Percentiles rank a stretch among this genome's conserved stretches.
phyloP scores from a whole-genome alignment of 768 basidiomycete species.

The Naganishia antarctica region DNA sequence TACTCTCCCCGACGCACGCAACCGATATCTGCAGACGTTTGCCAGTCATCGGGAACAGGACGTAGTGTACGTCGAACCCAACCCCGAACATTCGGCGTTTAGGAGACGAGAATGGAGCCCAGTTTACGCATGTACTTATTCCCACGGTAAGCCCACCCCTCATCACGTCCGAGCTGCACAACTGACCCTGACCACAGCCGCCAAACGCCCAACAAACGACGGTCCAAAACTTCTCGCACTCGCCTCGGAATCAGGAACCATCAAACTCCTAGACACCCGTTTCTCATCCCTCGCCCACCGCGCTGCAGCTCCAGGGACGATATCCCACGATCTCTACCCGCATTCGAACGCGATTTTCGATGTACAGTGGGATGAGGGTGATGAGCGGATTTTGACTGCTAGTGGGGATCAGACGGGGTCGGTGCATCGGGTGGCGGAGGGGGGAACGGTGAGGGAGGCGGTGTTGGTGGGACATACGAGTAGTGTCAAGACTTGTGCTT shows the following conservation, averaged over 20 bases:
- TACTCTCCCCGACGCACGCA: background rate
- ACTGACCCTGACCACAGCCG: background rate
- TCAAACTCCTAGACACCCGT: slow-evolving; percentile 5
- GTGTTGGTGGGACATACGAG: slow-evolving; percentile 42
- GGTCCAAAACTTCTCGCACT: background rate
- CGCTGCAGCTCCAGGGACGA: background rate
- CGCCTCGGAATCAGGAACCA: slow-evolving; percentile 7
- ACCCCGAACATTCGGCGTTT: slow-evolving; percentile 15
- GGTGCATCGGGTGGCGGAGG: background rate
- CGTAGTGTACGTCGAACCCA: slow-evolving; percentile 14
- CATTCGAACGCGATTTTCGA: slow-evolving; percentile 48
- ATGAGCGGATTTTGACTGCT: slow-evolving; percentile 37
- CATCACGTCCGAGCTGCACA: background rate
- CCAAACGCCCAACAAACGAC: background rate
- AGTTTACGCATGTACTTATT: slow-evolving; percentile 25
- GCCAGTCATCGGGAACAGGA: background rate
- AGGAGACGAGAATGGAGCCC: slow-evolving; percentile 20
- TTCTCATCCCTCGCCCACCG: background rate
- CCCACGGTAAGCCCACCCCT: slow-evolving; percentile 22
- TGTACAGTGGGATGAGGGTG: slow-evolving; percentile 43
- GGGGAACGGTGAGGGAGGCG: slow-evolving; percentile 20
- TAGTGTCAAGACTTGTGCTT: slow-evolving; percentile 41
- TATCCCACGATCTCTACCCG: slow-evolving; percentile 10
- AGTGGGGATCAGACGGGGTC: slow-evolving; percentile 37
- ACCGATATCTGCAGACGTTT: slow-evolving; percentile 19